Percentiles rank a stretch among this genome's conserved stretches.
phyloP scores from a whole-genome alignment of 768 basidiomycete species.

The Lactifluus hygrophoroides region DNA sequence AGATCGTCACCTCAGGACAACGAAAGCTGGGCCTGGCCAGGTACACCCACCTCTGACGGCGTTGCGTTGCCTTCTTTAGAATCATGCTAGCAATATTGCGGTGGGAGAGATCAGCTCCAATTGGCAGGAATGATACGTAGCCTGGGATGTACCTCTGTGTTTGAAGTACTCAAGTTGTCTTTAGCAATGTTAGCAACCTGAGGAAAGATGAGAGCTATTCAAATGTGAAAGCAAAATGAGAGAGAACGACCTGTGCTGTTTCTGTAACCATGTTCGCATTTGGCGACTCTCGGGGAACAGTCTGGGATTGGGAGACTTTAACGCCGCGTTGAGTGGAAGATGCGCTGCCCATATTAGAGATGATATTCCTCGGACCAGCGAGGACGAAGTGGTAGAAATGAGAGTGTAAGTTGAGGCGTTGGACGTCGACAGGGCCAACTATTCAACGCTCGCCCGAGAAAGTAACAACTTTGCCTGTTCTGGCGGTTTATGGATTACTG shows the following conservation, averaged over 20 bases:
- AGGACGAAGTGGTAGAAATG: slow-evolving; percentile 10
- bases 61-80: background rate
- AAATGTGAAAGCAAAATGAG: background rate
- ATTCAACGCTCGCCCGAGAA: background rate
- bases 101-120: background rate
- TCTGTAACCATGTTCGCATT: slow-evolving; percentile 8
- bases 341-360: slow-evolving; percentile 11
- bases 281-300: background rate
- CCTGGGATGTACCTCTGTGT: background rate
- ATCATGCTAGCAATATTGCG: background rate
- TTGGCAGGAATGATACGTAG: background rate
- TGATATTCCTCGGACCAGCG: slow-evolving; percentile 14
- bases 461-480: background rate
- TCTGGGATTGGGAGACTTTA: slow-evolving; percentile 4
- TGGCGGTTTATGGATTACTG: background rate
- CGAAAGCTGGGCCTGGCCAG: background rate
- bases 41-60: background rate
- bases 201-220: background rate
- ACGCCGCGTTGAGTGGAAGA: slow-evolving; percentile 14
- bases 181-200: slow-evolving; percentile 10
- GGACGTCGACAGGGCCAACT: background rate
- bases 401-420: background rate
- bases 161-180: background rate
- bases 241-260: slow-evolving; percentile 7
- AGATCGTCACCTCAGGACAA: background rate